These are phyloP conservation scores for Halophytophthora polymorphica DNA, from an alignment of 352 stramenopile species.

Conservation along the genomic window DNA sequence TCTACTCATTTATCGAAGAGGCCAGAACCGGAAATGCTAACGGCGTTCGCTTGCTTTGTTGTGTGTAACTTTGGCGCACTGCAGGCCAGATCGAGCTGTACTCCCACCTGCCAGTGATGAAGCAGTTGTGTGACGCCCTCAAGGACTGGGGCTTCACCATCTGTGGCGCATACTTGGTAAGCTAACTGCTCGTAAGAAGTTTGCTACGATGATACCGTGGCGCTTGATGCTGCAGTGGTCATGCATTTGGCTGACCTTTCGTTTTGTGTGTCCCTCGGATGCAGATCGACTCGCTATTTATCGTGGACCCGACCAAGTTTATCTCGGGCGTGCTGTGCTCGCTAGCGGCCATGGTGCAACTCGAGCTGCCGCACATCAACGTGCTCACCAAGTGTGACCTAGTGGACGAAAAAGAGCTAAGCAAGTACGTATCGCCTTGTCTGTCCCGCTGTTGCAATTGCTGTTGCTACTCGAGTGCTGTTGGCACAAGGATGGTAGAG, in stretches of 20 bases:
- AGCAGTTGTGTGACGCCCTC: constrained; percentile 80
- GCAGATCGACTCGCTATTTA: constrained; percentile 93
- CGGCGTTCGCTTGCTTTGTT: background rate
- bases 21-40: no score
- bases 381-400: constrained; percentile 92
- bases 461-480: background rate
- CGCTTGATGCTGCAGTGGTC: background rate
- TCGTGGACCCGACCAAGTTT: constrained; percentile 96
- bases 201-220: background rate
- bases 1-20: no score
- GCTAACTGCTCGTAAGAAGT: background rate
- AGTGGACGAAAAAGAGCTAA: constrained; percentile 86
- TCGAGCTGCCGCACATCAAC: constrained; percentile 97
- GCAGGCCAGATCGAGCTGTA: constrained; percentile 91
- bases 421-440: constrained; percentile 48
- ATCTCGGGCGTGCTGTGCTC: constrained; percentile 96
- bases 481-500: no score
- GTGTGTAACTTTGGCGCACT: constrained; percentile 5
- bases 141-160: constrained; percentile 87
- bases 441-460: no score
- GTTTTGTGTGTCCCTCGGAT: background rate
- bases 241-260: background rate
- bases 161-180: constrained; percentile 87
- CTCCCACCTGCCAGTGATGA: constrained; percentile 90
- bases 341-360: constrained; percentile 96